A percentile compares a stretch with the other conserved stretches of the same genome.
These are phyloP conservation scores for Leccinellum luteum DNA, from an alignment of 768 basidiomycete species.

Conservation along the genomic window DNA sequence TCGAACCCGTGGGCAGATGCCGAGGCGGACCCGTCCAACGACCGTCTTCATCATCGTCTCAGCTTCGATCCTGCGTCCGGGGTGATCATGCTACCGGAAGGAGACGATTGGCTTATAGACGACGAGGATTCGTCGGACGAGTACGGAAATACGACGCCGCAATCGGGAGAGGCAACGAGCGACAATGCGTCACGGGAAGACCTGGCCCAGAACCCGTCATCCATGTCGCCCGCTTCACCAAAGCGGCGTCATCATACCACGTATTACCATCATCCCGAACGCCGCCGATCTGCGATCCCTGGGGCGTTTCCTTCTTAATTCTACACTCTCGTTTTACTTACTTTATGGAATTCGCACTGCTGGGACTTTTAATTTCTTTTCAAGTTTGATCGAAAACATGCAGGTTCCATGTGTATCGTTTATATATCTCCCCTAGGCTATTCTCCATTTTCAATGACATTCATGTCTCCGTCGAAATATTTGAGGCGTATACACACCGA, in stretches of 20 bases:
- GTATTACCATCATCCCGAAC: constrained; percentile 86
- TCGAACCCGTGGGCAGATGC: constrained; percentile 66
- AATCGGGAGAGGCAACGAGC: constrained; percentile 17
- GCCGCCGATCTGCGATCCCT: constrained; percentile 48
- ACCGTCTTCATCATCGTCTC: constrained; percentile 52
- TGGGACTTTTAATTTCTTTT: background rate
- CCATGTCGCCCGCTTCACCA: constrained; percentile 35
- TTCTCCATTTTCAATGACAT: background rate
- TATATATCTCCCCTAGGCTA: background rate
- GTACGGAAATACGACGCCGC: constrained; percentile 35
- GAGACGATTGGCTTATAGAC: constrained; percentile 60
- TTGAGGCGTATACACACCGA: background rate
- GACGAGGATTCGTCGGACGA: constrained; percentile 46
- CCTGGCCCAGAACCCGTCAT: constrained; percentile 10
- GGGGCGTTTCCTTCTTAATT: constrained; percentile 48
- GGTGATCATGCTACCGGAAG: constrained; percentile 84
- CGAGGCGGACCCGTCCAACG: constrained; percentile 19
- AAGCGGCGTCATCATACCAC: constrained; percentile 70
- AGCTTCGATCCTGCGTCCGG: constrained; percentile 87
- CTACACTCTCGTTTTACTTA: background rate
- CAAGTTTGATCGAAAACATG: background rate
- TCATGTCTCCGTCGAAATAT: background rate
- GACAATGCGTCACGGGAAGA: constrained; percentile 24
- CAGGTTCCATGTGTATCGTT: background rate
- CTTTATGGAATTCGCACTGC: background rate